These are phyloP conservation scores for Cryomyces minteri DNA, from an alignment of 495 filamentous ascomycete species.

Conservation along the genomic window DNA sequence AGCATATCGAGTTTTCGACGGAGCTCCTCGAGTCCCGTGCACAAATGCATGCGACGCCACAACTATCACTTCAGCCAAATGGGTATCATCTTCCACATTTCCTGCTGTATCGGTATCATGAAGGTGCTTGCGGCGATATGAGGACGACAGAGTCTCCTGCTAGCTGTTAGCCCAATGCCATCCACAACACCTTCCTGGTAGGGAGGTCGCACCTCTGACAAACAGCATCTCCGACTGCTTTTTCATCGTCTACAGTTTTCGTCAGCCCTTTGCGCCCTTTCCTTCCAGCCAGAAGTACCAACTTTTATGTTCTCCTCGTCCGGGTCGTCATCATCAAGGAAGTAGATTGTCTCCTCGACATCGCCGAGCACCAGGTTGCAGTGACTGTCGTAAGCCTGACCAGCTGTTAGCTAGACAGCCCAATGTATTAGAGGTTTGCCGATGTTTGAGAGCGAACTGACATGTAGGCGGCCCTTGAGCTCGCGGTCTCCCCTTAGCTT, in stretches of 20 bases:
- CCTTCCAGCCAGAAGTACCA: constrained; percentile 6
- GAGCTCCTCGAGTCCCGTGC: too few species aligned
- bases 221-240: constrained; percentile 99
- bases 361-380: constrained; percentile 97
- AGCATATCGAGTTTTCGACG: too few species aligned
- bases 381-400: constrained; percentile 90
- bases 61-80: too few species aligned
- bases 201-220: constrained; percentile 68
- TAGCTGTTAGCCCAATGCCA: constrained; percentile 15
- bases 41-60: too few species aligned
- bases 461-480: constrained; percentile 84
- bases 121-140: constrained; percentile 36
- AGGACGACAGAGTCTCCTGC: constrained; percentile 90
- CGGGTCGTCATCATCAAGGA: constrained; percentile 69
- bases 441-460: constrained; percentile 23
- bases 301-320: constrained; percentile 54
- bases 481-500: constrained; percentile 92
- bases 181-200: background rate
- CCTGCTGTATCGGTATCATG: background rate
- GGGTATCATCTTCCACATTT: too few species aligned
- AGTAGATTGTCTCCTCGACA: constrained; percentile 91
- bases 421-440: background rate
- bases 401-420: background rate
- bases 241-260: constrained; percentile 53
- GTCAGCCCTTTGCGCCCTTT: background rate